phyloP scores from a whole-genome alignment of 2,329 filamentous ascomycete species.

The Paecilomyces sp. region DNA sequence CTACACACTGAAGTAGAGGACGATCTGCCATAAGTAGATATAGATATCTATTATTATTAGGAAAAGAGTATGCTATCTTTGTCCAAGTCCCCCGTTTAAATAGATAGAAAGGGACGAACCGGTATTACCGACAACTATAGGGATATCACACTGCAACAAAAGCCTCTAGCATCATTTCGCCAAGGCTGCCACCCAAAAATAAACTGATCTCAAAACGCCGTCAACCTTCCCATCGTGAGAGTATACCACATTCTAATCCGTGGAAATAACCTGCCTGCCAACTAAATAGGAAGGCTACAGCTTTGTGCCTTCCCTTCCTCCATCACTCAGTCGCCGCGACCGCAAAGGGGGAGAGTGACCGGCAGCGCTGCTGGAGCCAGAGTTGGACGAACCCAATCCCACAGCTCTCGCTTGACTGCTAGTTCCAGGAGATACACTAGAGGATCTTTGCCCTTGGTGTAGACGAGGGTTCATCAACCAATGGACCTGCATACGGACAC shows the following conservation, averaged over 20 bases:
- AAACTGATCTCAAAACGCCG: not conserved
- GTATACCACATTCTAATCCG: not conserved
- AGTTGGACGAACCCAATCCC: slow-evolving; percentile 12
- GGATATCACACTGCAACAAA: not conserved
- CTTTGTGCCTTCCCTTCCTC: slow-evolving; percentile 36
- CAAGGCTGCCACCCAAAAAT: not conserved
- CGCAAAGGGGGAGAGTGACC: slow-evolving; percentile 16
- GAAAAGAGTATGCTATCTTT: not conserved
- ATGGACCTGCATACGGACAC: slow-evolving; percentile 54
- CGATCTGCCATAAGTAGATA: too few species aligned
- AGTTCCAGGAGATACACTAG: slow-evolving; percentile 8
- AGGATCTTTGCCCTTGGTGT: slow-evolving; percentile 32
- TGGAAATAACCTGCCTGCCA: not conserved
- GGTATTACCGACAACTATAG: not conserved
- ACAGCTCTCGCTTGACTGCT: slow-evolving; percentile 5
- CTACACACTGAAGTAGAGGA: too few species aligned
- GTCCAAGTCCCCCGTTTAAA: not conserved
- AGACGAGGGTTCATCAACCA: slow-evolving; percentile 55
- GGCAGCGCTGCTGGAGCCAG: slow-evolving; percentile 18
- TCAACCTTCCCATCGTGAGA: not conserved
- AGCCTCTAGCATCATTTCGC: not conserved
- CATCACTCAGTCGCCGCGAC: slow-evolving; percentile 31
- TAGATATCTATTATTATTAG: not conserved
- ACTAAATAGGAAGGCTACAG: slow-evolving; percentile 7
- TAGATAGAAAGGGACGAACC: not conserved